phyloP scores from a whole-genome alignment of 805 yeast species.

The Spathaspora sp. region DNA sequence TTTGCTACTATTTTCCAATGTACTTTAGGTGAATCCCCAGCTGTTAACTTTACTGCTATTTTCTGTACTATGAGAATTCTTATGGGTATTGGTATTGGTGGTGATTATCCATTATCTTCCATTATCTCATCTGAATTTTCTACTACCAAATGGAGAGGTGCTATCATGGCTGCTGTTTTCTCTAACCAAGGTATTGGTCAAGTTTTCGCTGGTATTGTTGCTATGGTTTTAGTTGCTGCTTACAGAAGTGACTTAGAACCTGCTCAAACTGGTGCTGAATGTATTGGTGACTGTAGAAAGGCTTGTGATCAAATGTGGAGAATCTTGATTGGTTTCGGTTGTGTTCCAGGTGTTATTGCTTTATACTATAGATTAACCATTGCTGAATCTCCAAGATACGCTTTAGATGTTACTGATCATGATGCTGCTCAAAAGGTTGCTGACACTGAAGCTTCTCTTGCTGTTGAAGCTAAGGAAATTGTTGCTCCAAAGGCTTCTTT shows the following conservation, averaged over 20 bases:
- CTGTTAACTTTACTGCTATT: conserved; percentile 68
- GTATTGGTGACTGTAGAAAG: conserved; percentile 63
- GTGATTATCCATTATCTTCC: conserved; percentile 94
- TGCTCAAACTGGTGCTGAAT: conserved; percentile 54
- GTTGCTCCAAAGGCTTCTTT: conserved; percentile 80
- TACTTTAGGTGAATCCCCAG: conserved; percentile 66
- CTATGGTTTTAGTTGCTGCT: conserved; percentile 71
- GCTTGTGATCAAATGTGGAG: conserved; percentile 97
- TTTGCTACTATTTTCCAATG: conserved; percentile 77
- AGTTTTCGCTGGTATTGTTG: conserved; percentile 80
- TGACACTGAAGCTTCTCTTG: conserved; percentile 43
- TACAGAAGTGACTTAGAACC: conserved; percentile 56
- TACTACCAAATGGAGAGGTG: conserved; percentile 97
- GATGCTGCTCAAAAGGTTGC: conserved; percentile 53
- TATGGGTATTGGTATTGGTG: conserved; percentile 97
- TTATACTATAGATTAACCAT: conserved; percentile 89
- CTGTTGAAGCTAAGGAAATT: conserved; percentile 31
- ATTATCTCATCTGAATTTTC: conserved; percentile 89
- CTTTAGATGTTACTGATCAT: conserved; percentile 68
- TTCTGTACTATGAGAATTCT: conserved; percentile 75
- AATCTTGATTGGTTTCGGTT: conserved; percentile 82
- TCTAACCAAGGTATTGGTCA: conserved; percentile 98
- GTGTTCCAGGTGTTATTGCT: conserved; percentile 83
- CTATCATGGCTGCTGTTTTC: conserved; percentile 93
- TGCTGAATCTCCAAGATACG: conserved; percentile 92